Base-by-base conservation (phyloP, 83 land plant genomes). In the Diphasiastrum complanatum region DNA sequence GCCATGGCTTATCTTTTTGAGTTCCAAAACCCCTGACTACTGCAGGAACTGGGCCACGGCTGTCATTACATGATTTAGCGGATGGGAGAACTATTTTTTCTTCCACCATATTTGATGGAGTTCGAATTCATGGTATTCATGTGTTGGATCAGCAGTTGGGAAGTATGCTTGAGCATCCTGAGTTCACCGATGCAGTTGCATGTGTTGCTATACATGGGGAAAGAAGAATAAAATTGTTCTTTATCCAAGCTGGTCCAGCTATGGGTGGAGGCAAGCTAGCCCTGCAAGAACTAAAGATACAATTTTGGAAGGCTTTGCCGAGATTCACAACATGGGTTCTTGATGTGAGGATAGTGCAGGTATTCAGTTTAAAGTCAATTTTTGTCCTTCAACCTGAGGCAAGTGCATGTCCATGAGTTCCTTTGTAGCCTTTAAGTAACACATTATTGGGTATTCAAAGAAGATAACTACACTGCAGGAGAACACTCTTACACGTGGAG, bases 11-110 rank as follows among this genome's bases (percentile, higher is more conserved):
- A n/a, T n/a, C n/a, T n/a, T n/a, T n/a, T n/a, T n/a, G n/a, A n/a
- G n/a, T n/a, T n/a, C n/a, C n/a, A n/a, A n/a, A n/a, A n/a, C n/a
- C n/a, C n/a, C n/a, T n/a, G n/a, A n/a, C n/a, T n/a, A n/a, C n/a
- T n/a, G n/a, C 75, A 72, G 75, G 75, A 16, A 72, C 69, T 29
- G 75, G 75, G 3, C 75, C 75, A 3, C 69, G 61, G 33, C 37
- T 72, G 16, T 55, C 61, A 25, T 33, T 72, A 47, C 65, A 56
- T 38, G 75, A 72, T 29, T 26, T 65, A 58, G 54, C 30, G 16
- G 27, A 69, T 22, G 72, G 60, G 72, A 45, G 43, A 25, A 45
- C 59, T 1, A 35, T 64, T 2, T 51, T 65, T 4, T 72, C 70
- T 23, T 22, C 25, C 1, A 34, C 49, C 31, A 55, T 59, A 31